Base-by-base conservation (phyloP, 75 land plant species). In the Pinus taeda region DNA sequence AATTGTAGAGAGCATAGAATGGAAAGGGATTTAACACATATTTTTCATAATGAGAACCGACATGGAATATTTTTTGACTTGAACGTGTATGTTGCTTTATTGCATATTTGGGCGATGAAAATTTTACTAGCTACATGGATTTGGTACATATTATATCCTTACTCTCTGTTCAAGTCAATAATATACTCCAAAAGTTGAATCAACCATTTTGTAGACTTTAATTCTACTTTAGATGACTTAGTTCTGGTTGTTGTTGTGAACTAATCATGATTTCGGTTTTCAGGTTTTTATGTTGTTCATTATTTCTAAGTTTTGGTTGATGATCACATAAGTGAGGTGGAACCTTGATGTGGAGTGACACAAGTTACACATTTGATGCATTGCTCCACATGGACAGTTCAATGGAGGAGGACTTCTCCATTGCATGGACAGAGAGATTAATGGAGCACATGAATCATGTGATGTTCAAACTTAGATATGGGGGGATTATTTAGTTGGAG, bases 61-160 rank as follows among this genome's bases (percentile, higher is more conserved):
- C 33, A 33, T 33, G 1, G 33, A 33, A 33, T 1, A 1, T 33
- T 0, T 33, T 33, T 33, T 33, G 33, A 33, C 33, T 33, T 33
- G 33, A 33, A 33, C 33, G 2, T 2, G 33, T 33, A 33, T 33
- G 33, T 33, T 33, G 1, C 33, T 33, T 33, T 33, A 33, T 75
- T 74, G 87, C 89, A 57, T 98, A 97, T 82, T 89, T 97, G 77
- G 93, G 94, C 57, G 77, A 89, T 85, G 89, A 87, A 76, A 90
- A 87, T 78, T 97, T 97, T 83, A 95, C 94, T 67, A 97, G 99
- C 85, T 97, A 97, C 87, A 95, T 97, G 99, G 98, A 96, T 71
- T 88, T 97, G 92, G 98, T 94, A 89, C 90, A 80, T 86, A 69
- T 81, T 17, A 76, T 74, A 59, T 77, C 83, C 63, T 57, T 78